Evolutionary conservation across 1,139 yeast species (phyloP).

Genomic region (Groenewaldozyma sp.): DNA sequence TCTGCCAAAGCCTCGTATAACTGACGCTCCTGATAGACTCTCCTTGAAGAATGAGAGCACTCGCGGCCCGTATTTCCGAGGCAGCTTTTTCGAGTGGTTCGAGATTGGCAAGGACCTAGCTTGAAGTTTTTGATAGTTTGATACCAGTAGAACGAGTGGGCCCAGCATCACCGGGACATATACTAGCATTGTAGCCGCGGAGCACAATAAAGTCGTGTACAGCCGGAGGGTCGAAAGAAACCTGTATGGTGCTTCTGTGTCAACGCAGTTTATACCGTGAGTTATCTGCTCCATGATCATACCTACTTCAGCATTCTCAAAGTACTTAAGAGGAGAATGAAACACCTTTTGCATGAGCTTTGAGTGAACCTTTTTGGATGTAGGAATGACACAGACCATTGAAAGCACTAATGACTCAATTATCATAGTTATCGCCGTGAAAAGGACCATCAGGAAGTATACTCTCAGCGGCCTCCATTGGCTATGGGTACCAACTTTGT

Average conservation of each 20-base stretch:
- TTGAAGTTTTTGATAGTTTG: slow-evolving; percentile 66
- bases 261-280: slow-evolving; percentile 57
- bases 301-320: slow-evolving; percentile 62
- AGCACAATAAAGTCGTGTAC: not conserved
- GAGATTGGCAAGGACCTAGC: slow-evolving; percentile 69
- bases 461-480: slow-evolving; percentile 1
- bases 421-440: not conserved
- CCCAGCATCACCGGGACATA: not conserved
- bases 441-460: slow-evolving; percentile 1
- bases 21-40: slow-evolving; percentile 56
- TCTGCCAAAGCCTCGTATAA: slow-evolving; percentile 53
- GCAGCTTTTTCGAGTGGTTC: slow-evolving; percentile 68
- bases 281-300: slow-evolving; percentile 63
- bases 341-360: slow-evolving; percentile 67
- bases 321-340: slow-evolving; percentile 60
- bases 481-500: not conserved
- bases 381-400: slow-evolving; percentile 3
- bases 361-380: slow-evolving; percentile 3
- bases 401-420: not conserved
- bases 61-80: slow-evolving; percentile 63
- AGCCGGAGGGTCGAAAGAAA: not conserved
- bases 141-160: not conserved
- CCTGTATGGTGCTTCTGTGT: slow-evolving; percentile 41
- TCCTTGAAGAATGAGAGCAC: slow-evolving; percentile 77
- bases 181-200: not conserved